Evolutionary conservation across 1,284 basidiomycete genomes (phyloP).

Genomic region (Xerocomus alliaceus): DNA sequence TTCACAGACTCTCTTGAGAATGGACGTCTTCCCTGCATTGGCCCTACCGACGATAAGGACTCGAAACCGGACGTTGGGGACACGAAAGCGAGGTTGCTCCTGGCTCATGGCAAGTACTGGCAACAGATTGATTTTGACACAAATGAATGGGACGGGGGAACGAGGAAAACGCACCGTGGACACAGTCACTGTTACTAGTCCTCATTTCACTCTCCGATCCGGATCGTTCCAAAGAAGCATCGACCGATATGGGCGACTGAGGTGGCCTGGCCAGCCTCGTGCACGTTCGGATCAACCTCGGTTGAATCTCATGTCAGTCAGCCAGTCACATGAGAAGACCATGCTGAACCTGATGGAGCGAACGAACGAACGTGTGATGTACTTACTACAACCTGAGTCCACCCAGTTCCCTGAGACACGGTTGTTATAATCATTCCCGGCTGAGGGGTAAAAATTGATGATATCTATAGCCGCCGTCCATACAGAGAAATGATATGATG

Average conservation of each 20-base stretch:
- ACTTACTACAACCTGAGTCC: too few species aligned
- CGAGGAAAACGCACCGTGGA: background rate
- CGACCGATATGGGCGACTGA: background rate
- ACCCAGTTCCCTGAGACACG: too few species aligned
- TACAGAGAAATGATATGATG: too few species aligned
- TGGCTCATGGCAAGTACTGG: background rate
- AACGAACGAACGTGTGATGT: too few species aligned
- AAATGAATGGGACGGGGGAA: background rate
- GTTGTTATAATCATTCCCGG: too few species aligned
- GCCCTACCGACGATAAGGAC: conserved; percentile 9
- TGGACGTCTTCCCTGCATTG: conserved; percentile 13
- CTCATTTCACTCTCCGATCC: background rate
- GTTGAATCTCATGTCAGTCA: background rate
- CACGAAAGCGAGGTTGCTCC: background rate
- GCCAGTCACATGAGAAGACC: too few species aligned
- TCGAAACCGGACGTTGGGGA: background rate
- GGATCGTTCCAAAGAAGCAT: background rate
- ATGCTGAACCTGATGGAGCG: too few species aligned
- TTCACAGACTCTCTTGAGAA: conserved; percentile 11
- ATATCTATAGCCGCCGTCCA: too few species aligned
- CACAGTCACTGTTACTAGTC: background rate
- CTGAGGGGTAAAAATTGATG: too few species aligned
- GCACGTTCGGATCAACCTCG: background rate
- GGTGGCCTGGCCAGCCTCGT: background rate
- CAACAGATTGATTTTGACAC: background rate